Base-by-base conservation (phyloP, 345 rosid species). In the Cardamine resedifolia region DNA sequence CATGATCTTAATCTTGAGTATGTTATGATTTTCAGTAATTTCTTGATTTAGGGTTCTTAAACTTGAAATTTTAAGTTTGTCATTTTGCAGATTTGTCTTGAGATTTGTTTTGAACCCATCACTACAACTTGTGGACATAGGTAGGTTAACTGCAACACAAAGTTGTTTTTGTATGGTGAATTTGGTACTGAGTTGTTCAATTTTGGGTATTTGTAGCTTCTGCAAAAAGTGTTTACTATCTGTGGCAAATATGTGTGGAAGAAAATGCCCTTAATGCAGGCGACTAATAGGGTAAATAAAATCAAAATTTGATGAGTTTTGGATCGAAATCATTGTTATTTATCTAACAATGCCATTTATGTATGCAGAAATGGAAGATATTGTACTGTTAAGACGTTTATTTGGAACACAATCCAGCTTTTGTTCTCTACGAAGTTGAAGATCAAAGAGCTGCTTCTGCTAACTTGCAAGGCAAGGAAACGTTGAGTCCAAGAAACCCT, bases 401-500 rank as follows among this genome's bases (percentile, higher is more conserved):
- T 94, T 66, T 94, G 96, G 98, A 94, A 91, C 84, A 94, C 98
- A 36, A 91, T 95, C 57, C 98, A 90, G 81, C 98, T 95, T 72
- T 77, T 91, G 65, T 95, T 95, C 58, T 96, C 98, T 0, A 76
- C 71, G 99, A 95, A 75, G 84, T 95, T 3, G 96, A 87, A 78
- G 82, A 88, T 57, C 87, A 96, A 70, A 85, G 83, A 80, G 90
- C 87, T 31, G 66, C 82, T 1, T 73, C 75, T 26, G 47, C 27
- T 55, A 79, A 63, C 36, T 55, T 31, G 59, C 58, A 10, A 21
- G 16, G 11, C n/a, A 69, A 53, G 33, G 73, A 70, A 7, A 71
- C 55, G 1, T 19, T 51, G 7, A 65, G 51, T 31, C 64, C 68
- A 20, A 71, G 68, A 51, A 49, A 57, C 51, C 11, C 58, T 16